A percentile compares a stretch with the other conserved stretches of the same genome.
These are phyloP conservation scores for Lentinus polychrous DNA, from an alignment of 1,284 basidiomycete genomes.

Conservation along the genomic window DNA sequence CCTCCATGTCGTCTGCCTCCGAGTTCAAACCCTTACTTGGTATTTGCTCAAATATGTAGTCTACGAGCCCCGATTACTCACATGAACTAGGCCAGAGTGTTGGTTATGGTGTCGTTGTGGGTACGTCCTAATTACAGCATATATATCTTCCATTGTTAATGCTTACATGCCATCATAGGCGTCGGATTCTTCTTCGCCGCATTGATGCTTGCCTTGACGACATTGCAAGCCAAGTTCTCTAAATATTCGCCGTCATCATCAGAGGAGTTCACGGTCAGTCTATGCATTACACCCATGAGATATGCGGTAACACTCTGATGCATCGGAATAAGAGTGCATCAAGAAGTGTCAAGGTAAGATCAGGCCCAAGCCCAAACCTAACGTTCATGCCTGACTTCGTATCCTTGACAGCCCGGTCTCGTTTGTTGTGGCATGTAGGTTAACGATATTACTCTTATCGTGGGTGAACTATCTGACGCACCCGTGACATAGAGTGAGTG, in stretches of 20 bases:
- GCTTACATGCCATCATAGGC: conserved; percentile 21
- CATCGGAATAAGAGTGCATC: conserved; percentile 42
- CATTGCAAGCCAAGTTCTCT: conserved; percentile 42
- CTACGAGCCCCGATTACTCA: not conserved
- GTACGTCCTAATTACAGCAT: conserved; percentile 18
- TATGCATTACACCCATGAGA: not conserved
- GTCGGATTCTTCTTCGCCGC: conserved; percentile 46
- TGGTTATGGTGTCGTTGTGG: conserved; percentile 44
- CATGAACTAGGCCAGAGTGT: conserved; percentile 32
- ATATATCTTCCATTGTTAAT: not conserved
- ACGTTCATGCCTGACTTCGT: conserved; percentile 15
- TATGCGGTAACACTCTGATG: conserved; percentile 1
- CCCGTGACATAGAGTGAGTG: conserved; percentile 40
- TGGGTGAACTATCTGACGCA: not conserved
- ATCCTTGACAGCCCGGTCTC: conserved; percentile 44
- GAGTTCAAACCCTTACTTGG: conserved; percentile 25
- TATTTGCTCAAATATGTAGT: conserved; percentile 10
- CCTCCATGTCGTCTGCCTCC: conserved; percentile 14
- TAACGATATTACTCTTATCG: not conserved
- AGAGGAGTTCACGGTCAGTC: conserved; percentile 47
- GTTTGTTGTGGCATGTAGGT: conserved; percentile 54
- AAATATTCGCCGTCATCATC: conserved; percentile 39
- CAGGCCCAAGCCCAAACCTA: too few species aligned
- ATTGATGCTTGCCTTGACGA: conserved; percentile 38
- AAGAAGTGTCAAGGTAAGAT: conserved; percentile 38